These are phyloP conservation scores for Talaromyces stipitatus DNA, from an alignment of 495 filamentous ascomycete species.

Conservation along the genomic window DNA sequence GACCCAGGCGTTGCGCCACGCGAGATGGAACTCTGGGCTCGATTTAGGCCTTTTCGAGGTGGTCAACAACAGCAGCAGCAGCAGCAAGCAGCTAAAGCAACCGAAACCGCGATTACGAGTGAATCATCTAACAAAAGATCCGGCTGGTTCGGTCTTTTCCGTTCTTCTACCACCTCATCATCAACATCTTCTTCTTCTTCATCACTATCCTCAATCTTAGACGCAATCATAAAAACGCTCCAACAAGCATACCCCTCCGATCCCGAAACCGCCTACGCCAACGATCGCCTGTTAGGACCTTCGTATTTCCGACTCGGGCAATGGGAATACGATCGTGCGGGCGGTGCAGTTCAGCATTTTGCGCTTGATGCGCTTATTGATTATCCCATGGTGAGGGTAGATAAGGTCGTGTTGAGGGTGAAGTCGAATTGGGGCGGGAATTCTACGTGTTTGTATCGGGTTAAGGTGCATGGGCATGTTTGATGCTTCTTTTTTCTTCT, in stretches of 20 bases:
- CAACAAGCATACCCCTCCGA: slow-evolving; percentile 20
- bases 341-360: slow-evolving; percentile 27
- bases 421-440: slow-evolving; percentile 41
- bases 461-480: slow-evolving; percentile 34
- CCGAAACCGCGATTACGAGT: slow-evolving; percentile 2
- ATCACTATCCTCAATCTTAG: slow-evolving; percentile 17
- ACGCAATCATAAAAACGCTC: slow-evolving; percentile 24
- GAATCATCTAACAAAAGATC: neutral
- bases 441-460: slow-evolving; percentile 39
- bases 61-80: slow-evolving; percentile 5
- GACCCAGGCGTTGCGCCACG: slow-evolving; percentile 30
- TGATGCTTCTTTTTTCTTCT: slow-evolving; percentile 9
- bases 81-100: neutral
- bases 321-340: slow-evolving; percentile 34
- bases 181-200: slow-evolving; percentile 1
- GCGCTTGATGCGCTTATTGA: slow-evolving; percentile 25
- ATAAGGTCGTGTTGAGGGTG: slow-evolving; percentile 35
- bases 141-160: neutral
- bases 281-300: slow-evolving; percentile 24
- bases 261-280: slow-evolving; percentile 21
- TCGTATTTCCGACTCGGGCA: slow-evolving; percentile 37
- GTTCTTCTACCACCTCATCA: neutral
- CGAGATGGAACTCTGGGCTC: slow-evolving; percentile 42
- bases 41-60: slow-evolving; percentile 11
- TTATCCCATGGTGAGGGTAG: slow-evolving; percentile 26